Evolutionary conservation across 106 monocot species (phyloP).

Genomic region (Triglochin maritima): DNA sequence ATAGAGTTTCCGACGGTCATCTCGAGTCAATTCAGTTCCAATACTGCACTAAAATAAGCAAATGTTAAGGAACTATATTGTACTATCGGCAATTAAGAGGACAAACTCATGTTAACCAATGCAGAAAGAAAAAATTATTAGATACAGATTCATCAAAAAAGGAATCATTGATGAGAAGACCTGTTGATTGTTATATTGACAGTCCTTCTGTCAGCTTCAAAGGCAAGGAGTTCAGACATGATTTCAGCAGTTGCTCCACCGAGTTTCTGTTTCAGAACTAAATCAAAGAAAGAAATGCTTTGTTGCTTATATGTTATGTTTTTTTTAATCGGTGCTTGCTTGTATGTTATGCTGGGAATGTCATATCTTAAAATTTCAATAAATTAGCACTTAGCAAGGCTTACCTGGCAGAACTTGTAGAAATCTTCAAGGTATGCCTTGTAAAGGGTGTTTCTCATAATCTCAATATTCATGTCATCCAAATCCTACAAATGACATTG

Average conservation of each 20-base stretch:
- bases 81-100: too few relatives aligned
- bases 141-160: too few relatives aligned
- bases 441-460: conserved; percentile 99
- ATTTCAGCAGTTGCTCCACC: conserved; percentile 98
- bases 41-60: conserved; percentile 39
- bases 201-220: conserved; percentile 99
- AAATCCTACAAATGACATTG: conserved; percentile 41
- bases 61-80: too few relatives aligned
- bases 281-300: not conserved
- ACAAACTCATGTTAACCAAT: too few relatives aligned
- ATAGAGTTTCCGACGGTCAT: conserved; percentile 93
- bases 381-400: not conserved
- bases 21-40: conserved; percentile 96
- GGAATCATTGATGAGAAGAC: conserved; percentile 9
- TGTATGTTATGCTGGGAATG: too few relatives aligned
- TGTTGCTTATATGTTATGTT: too few relatives aligned
- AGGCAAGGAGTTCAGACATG: conserved; percentile 93
- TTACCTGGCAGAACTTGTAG: conserved; percentile 83
- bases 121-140: too few relatives aligned
- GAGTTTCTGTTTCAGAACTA: conserved; percentile 49
- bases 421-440: conserved; percentile 99
- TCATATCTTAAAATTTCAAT: too few relatives aligned
- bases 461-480: conserved; percentile 99
- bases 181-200: conserved; percentile 96
- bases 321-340: too few relatives aligned